Conservation (phyloP, 2,329 filamentous ascomycete genomes). For the Xylaria sp. region DNA sequence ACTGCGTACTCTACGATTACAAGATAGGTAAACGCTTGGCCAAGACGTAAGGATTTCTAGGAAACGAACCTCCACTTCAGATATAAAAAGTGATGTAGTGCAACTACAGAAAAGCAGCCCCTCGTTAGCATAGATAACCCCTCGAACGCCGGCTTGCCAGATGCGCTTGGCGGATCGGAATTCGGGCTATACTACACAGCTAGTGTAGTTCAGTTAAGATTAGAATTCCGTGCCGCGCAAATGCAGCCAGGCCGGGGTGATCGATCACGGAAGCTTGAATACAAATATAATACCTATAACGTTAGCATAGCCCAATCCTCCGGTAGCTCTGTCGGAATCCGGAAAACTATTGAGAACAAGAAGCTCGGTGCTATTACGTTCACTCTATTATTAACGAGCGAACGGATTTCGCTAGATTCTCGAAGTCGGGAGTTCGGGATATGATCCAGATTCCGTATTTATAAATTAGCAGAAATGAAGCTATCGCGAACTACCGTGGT, state of each 20-base stretch:
- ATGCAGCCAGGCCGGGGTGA: neutral
- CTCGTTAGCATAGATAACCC: neutral
- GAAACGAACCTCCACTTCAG: neutral
- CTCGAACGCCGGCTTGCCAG: neutral
- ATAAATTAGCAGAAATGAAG: neutral
- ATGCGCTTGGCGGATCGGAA: neutral
- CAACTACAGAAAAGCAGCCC: neutral
- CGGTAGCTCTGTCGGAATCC: neutral
- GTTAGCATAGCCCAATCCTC: conserved; percentile 7
- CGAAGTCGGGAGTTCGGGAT: neutral
- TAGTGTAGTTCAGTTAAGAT: neutral
- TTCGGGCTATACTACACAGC: neutral
- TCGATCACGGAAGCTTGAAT: neutral
- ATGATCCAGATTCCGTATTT: neutral
- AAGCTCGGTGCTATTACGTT: neutral
- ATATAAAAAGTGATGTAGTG: neutral
- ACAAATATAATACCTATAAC: conserved; percentile 13
- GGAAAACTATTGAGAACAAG: neutral
- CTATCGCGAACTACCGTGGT: neutral
- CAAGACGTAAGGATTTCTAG: neutral
- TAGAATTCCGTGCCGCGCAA: neutral
- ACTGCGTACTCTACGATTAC: neutral
- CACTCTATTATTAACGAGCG: conserved; percentile 9
- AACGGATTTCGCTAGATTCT: neutral
- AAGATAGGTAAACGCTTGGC: neutral